Evolutionary conservation across 768 basidiomycete genomes (phyloP), one percentile per base, ranked within the genome.

Genomic region (Cystobasidiopsis lactophilus): DNA sequence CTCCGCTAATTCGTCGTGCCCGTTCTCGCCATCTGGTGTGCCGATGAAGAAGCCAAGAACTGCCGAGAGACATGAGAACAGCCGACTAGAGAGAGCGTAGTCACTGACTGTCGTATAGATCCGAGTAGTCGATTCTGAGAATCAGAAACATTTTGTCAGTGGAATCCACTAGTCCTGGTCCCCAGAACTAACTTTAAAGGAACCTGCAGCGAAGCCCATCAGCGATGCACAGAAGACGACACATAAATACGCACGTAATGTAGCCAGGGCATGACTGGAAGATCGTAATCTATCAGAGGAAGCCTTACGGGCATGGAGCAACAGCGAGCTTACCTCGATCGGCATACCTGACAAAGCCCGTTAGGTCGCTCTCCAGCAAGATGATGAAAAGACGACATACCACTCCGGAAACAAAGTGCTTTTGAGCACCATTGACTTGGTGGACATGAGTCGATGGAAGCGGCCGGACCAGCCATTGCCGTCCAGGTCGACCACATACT

Each of bases 401-500:
- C 59, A 60, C 33, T 59, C 58, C 29, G 58, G 58, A 53, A 59
- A 59, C 0, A 93, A 78, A 0, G 85, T 89, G 19, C 80, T 73
- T 68, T 95, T 93, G 54, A 95, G 66, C 11, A 85, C 83, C 2
- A 78, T 83, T 57, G 56, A 85, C 65, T 91, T 85, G 50, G 82
- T 85, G 38, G 79, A 80, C 61, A 86, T 67, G 63, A 85, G 77
- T 0, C 79, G 74, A 74, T 85, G 60, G 58, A 59, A 61, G 4
- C 58, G 56, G 18, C 58, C 58, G 14, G 52, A 54, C 56, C 57
- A 58, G 33, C 51, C 57, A 43, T 58, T 58, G 40, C 57, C 57
- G 39, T 59, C 58, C 7, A 59, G 49, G 27, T 59, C 58, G n/a
- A 59, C 30, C 2, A 56, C 47, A 47, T 54, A 59, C 47, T 59